Base-by-base conservation (phyloP, 2,329 filamentous ascomycete species). In the Graphilbum ipis-grandicollis region DNA sequence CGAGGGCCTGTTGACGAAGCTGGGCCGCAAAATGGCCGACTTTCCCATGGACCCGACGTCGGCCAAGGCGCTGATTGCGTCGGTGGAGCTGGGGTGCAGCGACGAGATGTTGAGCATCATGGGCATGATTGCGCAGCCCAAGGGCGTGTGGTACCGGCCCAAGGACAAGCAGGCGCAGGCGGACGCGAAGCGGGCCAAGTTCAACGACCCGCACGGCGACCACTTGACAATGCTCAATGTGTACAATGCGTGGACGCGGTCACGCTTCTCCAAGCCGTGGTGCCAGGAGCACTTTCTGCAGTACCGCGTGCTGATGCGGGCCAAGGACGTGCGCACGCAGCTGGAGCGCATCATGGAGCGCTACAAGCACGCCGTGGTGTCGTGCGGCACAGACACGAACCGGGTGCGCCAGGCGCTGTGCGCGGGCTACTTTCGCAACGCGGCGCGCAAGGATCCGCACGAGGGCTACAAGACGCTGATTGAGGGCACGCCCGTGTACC, bases 231-330 rank as follows among this genome's bases (percentile, higher is more conserved):
- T 96, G 0, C 71, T 98, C 31, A 98, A 98, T 48, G 86, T 98
- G 1, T 98, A 93, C 62, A 93, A 94, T 50, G 76, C 72, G n/a
- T 98, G 90, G 90, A 93, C 93, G 55, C 68, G 77, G 32, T 79
- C 75, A 43, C 77, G 78, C 7, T 93, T 73, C 58, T 80, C 75
- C 35, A 82, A 75, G 39, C 76, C 86, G 0, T 98, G 90, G 90
- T 96, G 90, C 53, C 88, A 84, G 47, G 92, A 98, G 52, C 94
- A 98, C 56, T 98, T 93, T 54, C 90, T 98, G 53, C 86, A 96
- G 53, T 85, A 84, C 5, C 74, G 86, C 2, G 77, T 76, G 25
- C 93, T 98, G 71, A 72, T 75, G 40, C 78, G 88, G 10, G 86
- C 84, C 9, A 82, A 88, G 54, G 90, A 98, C 53, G 85, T 98